Percentiles rank a stretch among this genome's conserved stretches.
These are phyloP conservation scores for Starmerella floricola DNA, from an alignment of 805 yeast species.

Conservation along the genomic window DNA sequence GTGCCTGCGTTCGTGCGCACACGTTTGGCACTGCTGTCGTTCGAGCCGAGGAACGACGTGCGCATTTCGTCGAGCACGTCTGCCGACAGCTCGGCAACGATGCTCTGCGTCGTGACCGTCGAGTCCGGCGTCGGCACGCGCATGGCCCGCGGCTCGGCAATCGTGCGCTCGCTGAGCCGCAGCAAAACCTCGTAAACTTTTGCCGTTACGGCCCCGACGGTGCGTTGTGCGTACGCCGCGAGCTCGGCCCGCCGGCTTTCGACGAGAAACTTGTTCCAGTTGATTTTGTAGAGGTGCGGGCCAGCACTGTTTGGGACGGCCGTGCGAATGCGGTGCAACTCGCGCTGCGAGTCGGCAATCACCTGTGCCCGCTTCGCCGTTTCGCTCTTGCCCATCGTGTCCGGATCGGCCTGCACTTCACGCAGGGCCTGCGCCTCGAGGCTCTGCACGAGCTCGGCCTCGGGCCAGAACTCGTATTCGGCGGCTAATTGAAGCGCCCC, in stretches of 20 bases:
- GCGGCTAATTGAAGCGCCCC: conserved; percentile 36
- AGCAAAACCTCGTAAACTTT: conserved; percentile 51
- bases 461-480: conserved; percentile 28
- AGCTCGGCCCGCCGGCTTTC: conserved; percentile 53
- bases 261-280: conserved; percentile 55
- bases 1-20: conserved; percentile 21
- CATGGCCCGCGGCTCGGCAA: conserved; percentile 13
- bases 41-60: conserved; percentile 9
- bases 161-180: conserved; percentile 39
- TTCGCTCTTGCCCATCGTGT: conserved; percentile 47
- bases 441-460: conserved; percentile 19
- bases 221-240: conserved; percentile 47
- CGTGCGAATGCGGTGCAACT: conserved; percentile 8
- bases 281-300: conserved; percentile 40
- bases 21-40: conserved; percentile 14
- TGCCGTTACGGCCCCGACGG: conserved; percentile 60
- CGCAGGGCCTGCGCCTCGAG: conserved; percentile 12
- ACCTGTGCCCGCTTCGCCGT: conserved; percentile 32
- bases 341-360: conserved; percentile 11
- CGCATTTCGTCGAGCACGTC: conserved; percentile 8
- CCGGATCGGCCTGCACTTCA: conserved; percentile 40
- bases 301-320: background rate
- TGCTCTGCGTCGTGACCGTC: conserved; percentile 17
- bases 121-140: conserved; percentile 25
- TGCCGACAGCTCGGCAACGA: conserved; percentile 10